Evolutionary conservation across 1,284 basidiomycete species (phyloP).

Genomic region (Fomitopsis betulina): DNA sequence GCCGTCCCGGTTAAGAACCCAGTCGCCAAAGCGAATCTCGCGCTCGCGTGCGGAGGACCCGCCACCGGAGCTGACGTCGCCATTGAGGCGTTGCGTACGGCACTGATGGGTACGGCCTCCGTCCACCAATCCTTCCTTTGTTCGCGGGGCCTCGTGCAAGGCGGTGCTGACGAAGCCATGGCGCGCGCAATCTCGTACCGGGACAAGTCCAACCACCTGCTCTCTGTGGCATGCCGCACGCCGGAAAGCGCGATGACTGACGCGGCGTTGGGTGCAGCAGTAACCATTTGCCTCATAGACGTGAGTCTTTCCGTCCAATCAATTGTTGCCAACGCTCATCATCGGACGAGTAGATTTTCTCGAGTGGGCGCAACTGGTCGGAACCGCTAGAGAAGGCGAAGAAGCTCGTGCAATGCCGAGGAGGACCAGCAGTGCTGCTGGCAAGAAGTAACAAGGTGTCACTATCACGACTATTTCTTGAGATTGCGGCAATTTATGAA

Average conservation of each 20-base stretch:
- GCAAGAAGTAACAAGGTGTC: slow-evolving; percentile 34
- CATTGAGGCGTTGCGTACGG: slow-evolving; percentile 24
- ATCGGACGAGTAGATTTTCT: slow-evolving; percentile 34
- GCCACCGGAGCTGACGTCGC: slow-evolving; percentile 21
- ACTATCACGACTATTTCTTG: slow-evolving; percentile 36
- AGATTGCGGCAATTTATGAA: slow-evolving; percentile 45
- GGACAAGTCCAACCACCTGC: slow-evolving; percentile 24
- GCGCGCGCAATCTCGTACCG: slow-evolving; percentile 23
- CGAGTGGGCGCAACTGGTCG: slow-evolving; percentile 36
- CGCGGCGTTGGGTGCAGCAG: slow-evolving; percentile 34
- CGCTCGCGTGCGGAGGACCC: slow-evolving; percentile 25
- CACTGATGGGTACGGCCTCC: slow-evolving; percentile 24
- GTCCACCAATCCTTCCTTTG: slow-evolving; percentile 26
- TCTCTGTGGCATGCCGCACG: slow-evolving; percentile 24
- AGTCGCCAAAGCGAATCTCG: slow-evolving; percentile 25
- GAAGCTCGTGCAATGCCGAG: slow-evolving; percentile 36
- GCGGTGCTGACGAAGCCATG: slow-evolving; percentile 24
- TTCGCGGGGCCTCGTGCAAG: slow-evolving; percentile 16
- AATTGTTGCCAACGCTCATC: background rate
- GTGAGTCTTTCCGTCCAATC: slow-evolving; percentile 27
- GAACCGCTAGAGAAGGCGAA: slow-evolving; percentile 40
- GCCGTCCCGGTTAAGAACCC: slow-evolving; percentile 31
- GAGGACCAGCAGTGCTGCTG: slow-evolving; percentile 31
- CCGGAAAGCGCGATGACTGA: slow-evolving; percentile 29
- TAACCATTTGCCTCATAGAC: slow-evolving; percentile 37